Conservation (phyloP, 345 rosid species). For the Raphanus raphanistrum region DNA sequence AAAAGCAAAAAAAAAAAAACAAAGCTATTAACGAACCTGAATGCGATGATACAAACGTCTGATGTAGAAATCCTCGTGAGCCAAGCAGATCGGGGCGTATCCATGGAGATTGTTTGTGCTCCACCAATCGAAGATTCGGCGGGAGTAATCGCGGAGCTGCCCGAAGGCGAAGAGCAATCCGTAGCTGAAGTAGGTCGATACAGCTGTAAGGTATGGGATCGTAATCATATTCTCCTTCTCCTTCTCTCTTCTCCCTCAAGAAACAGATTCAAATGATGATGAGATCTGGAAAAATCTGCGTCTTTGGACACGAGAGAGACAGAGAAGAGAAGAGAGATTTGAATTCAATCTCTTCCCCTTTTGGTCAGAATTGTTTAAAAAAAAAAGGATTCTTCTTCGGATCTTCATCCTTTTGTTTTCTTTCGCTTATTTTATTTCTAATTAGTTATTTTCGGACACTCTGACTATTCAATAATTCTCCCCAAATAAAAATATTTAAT, state of each 20-base stretch:
- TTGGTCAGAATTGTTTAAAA: not conserved
- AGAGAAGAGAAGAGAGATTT: not conserved
- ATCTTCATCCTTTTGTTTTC: not conserved
- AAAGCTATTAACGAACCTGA: conserved; percentile 50
- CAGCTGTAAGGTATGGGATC: conserved; percentile 74
- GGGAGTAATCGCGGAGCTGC: conserved; percentile 75
- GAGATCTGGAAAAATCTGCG: not conserved
- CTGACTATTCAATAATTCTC: not conserved
- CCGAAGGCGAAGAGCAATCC: conserved; percentile 79
- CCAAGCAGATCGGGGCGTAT: conserved; percentile 89
- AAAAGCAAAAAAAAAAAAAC: not conserved
- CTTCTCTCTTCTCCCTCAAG: not conserved
- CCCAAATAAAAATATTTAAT: not conserved
- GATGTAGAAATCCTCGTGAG: conserved; percentile 86
- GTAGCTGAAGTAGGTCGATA: conserved; percentile 80
- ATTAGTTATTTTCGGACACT: not conserved
- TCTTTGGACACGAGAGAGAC: not conserved
- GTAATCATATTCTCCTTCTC: conserved; percentile 45
- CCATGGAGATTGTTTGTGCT: conserved; percentile 68
- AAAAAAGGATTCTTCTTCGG: not conserved
- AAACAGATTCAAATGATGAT: not conserved
- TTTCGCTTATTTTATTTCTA: not conserved
- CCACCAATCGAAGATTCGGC: conserved; percentile 64
- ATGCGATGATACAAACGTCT: conserved; percentile 85
- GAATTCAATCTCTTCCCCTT: not conserved